Evolutionary conservation across 805 yeast species (phyloP).

Genomic region (Myxozyma udenii): DNA sequence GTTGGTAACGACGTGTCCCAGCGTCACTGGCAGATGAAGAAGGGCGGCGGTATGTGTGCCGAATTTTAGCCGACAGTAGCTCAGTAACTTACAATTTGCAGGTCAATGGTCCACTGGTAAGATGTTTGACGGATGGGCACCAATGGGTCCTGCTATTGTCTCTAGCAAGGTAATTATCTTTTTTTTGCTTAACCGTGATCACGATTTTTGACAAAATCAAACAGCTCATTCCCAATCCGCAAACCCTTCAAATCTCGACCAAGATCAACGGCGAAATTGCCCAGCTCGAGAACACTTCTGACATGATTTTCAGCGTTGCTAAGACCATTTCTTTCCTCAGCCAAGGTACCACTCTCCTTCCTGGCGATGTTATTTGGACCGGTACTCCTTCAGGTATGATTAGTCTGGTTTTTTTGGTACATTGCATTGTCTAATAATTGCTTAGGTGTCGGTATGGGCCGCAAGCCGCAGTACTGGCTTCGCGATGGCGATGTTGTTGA

Average conservation of each 20-base stretch:
- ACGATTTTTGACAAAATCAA: neutral
- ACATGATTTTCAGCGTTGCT: slow-evolving; percentile 49
- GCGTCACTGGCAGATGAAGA: slow-evolving; percentile 54
- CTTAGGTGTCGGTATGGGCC: slow-evolving; percentile 52
- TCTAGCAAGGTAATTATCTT: slow-evolving; percentile 32
- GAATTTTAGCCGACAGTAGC: neutral
- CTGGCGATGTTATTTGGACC: slow-evolving; percentile 55
- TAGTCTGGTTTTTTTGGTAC: neutral
- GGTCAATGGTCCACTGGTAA: slow-evolving; percentile 53
- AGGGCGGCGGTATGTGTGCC: slow-evolving; percentile 43
- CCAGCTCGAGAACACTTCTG: slow-evolving; percentile 48
- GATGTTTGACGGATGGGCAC: slow-evolving; percentile 57
- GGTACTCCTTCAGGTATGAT: slow-evolving; percentile 48
- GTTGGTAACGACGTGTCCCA: slow-evolving; percentile 58
- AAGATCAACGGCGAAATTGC: slow-evolving; percentile 49
- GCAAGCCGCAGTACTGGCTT: slow-evolving; percentile 45
- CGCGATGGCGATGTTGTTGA: slow-evolving; percentile 47
- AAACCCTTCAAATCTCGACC: slow-evolving; percentile 41
- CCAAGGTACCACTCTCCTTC: slow-evolving; percentile 51
- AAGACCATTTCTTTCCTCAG: slow-evolving; percentile 48
- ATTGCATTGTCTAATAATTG: neutral
- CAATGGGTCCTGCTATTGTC: slow-evolving; percentile 55
- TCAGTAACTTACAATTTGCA: neutral
- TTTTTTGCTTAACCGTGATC: neutral
- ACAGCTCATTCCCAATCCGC: slow-evolving; percentile 39